phyloP scores from a whole-genome alignment of 805 yeast genomes.

The Saccharomycopsis malanga region DNA sequence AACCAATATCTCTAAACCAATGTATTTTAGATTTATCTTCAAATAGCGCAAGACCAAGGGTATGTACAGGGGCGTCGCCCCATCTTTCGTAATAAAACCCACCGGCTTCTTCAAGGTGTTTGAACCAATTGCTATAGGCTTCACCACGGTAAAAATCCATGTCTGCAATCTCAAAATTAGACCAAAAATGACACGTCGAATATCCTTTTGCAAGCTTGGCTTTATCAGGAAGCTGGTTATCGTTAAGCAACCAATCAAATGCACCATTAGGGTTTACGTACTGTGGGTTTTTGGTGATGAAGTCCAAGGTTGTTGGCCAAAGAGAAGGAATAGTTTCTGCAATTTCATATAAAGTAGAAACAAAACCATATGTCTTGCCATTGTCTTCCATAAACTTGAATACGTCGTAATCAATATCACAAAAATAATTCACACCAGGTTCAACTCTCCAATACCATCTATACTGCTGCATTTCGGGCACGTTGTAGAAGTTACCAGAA shows the following conservation, averaged over 20 bases:
- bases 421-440: constrained; percentile 53
- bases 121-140: constrained; percentile 59
- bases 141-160: constrained; percentile 73
- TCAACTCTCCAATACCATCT: constrained; percentile 68
- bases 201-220: constrained; percentile 37
- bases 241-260: constrained; percentile 45
- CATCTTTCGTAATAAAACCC: constrained; percentile 87
- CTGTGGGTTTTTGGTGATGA: constrained; percentile 43
- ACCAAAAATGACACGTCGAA: constrained; percentile 81
- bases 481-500: constrained; percentile 48
- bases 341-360: constrained; percentile 53
- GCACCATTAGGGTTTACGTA: constrained; percentile 49
- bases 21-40: constrained; percentile 64
- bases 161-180: constrained; percentile 79
- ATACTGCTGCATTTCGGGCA: constrained; percentile 51
- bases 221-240: constrained; percentile 46
- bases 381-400: constrained; percentile 56
- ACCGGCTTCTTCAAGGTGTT: constrained; percentile 60
- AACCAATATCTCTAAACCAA: constrained; percentile 85
- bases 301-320: constrained; percentile 57
- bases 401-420: constrained; percentile 57
- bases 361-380: constrained; percentile 57
- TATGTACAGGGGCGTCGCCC: constrained; percentile 93
- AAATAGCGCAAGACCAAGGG: constrained; percentile 64
- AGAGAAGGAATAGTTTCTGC: constrained; percentile 47